A percentile compares a stretch with the other conserved stretches of the same genome.
phyloP scores from a whole-genome alignment of 129 eudicot genomes.

The Artemisia argyi region DNA sequence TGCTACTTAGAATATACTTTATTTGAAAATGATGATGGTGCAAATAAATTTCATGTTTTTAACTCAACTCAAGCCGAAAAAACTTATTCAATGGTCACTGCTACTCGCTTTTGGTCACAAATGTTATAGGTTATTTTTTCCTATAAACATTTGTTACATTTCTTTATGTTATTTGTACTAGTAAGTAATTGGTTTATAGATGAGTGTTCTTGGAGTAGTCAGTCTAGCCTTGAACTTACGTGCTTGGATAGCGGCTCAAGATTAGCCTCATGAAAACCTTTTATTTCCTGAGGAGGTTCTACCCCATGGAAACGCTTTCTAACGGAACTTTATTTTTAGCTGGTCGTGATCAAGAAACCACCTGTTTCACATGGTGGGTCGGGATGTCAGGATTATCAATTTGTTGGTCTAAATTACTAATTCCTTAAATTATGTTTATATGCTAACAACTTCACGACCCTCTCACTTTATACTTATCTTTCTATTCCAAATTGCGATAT shows the following conservation, averaged over 20 bases:
- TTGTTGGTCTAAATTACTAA: too few relatives aligned
- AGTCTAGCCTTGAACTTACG: not conserved
- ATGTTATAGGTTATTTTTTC: not conserved
- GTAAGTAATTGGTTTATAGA: not conserved
- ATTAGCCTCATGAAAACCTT: not conserved
- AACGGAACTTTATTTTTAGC: not conserved
- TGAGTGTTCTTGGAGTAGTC: not conserved
- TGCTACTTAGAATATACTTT: not conserved
- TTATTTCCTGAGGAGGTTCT: not conserved
- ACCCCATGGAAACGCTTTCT: not conserved
- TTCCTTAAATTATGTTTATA: too few relatives aligned
- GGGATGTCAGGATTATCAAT: too few relatives aligned
- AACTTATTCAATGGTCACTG: slow-evolving; percentile 1
- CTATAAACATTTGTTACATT: not conserved
- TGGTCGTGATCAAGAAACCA: too few relatives aligned
- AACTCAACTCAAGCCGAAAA: not conserved
- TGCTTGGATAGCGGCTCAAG: not conserved
- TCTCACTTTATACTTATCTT: too few relatives aligned
- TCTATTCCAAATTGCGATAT: too few relatives aligned
- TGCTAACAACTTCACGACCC: too few relatives aligned
- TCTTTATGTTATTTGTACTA: not conserved
- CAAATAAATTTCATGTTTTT: not conserved
- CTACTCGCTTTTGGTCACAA: slow-evolving; percentile 1
- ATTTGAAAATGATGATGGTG: not conserved
- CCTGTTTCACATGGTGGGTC: too few relatives aligned